Conservation (phyloP, 2,329 filamentous ascomycete species). For the Colletotrichum sp. region DNA sequence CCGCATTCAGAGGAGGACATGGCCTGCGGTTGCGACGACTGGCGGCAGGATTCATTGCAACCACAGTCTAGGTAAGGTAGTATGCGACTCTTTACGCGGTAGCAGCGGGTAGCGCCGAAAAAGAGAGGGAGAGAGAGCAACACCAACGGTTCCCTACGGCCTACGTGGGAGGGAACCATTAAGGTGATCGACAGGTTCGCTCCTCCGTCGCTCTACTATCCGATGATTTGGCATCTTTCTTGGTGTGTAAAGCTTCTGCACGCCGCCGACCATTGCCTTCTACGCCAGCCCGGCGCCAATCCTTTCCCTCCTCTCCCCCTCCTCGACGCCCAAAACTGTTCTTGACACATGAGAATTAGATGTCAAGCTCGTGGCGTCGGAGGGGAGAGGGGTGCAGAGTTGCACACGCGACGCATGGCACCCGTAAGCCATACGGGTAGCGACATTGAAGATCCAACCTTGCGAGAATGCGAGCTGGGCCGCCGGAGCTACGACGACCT, state of each 20-base stretch:
- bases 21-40: not conserved
- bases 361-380: not conserved
- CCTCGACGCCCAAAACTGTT: not conserved
- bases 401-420: not conserved
- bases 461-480: not conserved
- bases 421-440: not conserved
- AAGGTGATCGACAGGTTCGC: constrained; percentile 2
- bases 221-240: not conserved
- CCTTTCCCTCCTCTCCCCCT: not conserved
- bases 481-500: not conserved
- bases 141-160: not conserved
- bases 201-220: not conserved
- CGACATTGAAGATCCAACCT: not conserved
- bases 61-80: too few relatives aligned
- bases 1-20: not conserved
- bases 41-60: not conserved
- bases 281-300: not conserved
- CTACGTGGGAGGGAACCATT: not conserved
- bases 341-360: not conserved
- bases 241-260: not conserved
- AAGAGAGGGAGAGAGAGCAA: not conserved
- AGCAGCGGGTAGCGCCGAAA: constrained; percentile 14
- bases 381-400: not conserved
- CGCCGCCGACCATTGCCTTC: not conserved
- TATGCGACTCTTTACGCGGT: not conserved